These are phyloP conservation scores for Solanum acaule DNA, from an alignment of 257 asterid genomes.

Conservation along the genomic window DNA sequence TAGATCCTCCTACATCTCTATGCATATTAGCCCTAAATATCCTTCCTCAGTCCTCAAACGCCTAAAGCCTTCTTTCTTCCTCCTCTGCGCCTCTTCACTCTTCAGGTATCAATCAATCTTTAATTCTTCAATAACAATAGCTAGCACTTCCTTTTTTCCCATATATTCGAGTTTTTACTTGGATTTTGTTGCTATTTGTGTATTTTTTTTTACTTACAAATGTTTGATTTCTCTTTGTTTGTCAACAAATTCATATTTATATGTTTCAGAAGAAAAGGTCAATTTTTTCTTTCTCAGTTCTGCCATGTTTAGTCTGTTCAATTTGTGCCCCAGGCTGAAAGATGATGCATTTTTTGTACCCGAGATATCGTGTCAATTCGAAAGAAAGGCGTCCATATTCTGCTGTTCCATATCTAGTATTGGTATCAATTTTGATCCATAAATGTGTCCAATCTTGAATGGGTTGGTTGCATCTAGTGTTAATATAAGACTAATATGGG, in stretches of 20 bases:
- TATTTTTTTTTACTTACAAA: neutral
- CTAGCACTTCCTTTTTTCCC: neutral
- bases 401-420: neutral
- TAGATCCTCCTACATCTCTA: neutral
- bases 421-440: neutral
- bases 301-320: neutral
- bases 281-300: neutral
- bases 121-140: neutral
- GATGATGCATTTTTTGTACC: neutral
- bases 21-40: neutral
- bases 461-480: neutral
- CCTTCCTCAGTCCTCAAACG: neutral
- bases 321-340: neutral
- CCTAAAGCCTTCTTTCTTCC: neutral
- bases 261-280: neutral
- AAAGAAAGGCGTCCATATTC: neutral
- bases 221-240: neutral
- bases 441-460: neutral
- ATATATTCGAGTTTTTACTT: neutral
- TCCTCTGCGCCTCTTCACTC: neutral
- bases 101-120: neutral
- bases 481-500: neutral
- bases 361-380: neutral
- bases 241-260: neutral
- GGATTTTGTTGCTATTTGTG: neutral